Evolutionary conservation across 345 rosid genomes (phyloP).

Genomic region (Alliaria petiolata): DNA sequence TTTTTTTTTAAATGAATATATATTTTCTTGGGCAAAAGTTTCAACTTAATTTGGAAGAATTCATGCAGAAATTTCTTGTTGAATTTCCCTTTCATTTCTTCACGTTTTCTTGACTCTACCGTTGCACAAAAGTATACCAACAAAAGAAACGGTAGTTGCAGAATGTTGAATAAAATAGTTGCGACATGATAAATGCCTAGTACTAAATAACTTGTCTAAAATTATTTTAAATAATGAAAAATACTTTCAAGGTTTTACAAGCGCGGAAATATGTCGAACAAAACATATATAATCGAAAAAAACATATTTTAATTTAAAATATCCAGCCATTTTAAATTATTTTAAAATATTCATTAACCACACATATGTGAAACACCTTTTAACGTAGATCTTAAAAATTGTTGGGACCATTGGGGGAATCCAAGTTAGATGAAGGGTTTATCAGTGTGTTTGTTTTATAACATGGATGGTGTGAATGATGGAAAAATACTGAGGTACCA

Average conservation of each 20-base stretch:
- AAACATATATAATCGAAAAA: too few species aligned
- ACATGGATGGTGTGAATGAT: too few species aligned
- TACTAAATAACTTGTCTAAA: background rate
- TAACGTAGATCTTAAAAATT: background rate
- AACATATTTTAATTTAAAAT: too few species aligned
- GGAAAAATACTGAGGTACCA: too few species aligned
- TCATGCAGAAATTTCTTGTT: background rate
- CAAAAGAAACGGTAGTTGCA: too few species aligned
- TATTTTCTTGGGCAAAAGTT: background rate
- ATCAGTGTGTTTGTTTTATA: too few species aligned
- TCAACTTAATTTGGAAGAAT: background rate
- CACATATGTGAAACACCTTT: background rate
- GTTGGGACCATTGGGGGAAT: background rate
- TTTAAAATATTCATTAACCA: background rate
- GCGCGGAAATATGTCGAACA: too few species aligned
- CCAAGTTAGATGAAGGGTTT: background rate
- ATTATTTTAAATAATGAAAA: background rate
- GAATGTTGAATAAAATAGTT: too few species aligned
- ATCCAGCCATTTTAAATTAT: too few species aligned
- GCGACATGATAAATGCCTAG: background rate
- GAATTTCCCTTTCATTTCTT: conserved; percentile 1
- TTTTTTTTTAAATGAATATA: too few species aligned
- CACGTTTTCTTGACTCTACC: background rate
- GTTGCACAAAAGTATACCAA: too few species aligned
- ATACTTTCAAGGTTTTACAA: too few species aligned